A percentile compares a stretch with the other conserved stretches of the same genome.
Conservation (phyloP, 768 basidiomycete genomes). For the Tephrocybe sp. region DNA sequence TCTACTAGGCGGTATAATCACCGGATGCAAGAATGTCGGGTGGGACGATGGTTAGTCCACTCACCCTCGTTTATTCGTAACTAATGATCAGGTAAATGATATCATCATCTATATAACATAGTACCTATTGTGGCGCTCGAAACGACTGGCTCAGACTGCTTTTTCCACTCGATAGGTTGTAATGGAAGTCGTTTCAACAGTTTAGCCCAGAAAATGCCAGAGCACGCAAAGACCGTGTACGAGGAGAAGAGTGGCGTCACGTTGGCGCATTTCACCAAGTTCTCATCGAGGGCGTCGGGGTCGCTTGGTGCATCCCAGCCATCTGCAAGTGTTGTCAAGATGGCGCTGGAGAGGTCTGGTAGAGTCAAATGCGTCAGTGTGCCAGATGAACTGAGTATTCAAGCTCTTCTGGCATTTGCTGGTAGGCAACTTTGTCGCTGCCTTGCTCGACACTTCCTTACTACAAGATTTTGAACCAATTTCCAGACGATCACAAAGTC, state of each 20-base stretch:
- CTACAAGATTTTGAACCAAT: conserved; percentile 30
- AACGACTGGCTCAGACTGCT: conserved; percentile 70
- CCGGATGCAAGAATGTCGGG: conserved; percentile 47
- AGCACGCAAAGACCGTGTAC: conserved; percentile 40
- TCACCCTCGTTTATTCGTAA: too few species aligned
- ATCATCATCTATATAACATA: conserved; percentile 17
- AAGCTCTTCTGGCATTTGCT: conserved; percentile 50
- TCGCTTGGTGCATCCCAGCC: conserved; percentile 71
- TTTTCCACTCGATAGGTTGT: conserved; percentile 65
- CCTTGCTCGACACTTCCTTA: conserved; percentile 58
- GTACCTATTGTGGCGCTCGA: conserved; percentile 68
- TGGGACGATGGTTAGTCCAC: conserved; percentile 60
- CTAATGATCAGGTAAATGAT: too few species aligned
- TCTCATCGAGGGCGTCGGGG: conserved; percentile 62
- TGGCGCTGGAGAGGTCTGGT: conserved; percentile 60
- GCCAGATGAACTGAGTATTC: conserved; percentile 69
- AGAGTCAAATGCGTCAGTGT: conserved; percentile 57
- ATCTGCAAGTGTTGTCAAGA: conserved; percentile 56
- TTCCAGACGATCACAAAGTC: conserved; percentile 68
- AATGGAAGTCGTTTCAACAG: conserved; percentile 39
- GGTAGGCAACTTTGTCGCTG: too few species aligned
- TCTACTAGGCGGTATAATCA: conserved; percentile 62
- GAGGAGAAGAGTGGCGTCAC: conserved; percentile 44
- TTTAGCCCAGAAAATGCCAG: conserved; percentile 32
- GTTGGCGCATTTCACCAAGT: conserved; percentile 51